Evolutionary conservation across 371 early-diverging fungal species (phyloP).

Genomic region (Smittium mucronatum): DNA sequence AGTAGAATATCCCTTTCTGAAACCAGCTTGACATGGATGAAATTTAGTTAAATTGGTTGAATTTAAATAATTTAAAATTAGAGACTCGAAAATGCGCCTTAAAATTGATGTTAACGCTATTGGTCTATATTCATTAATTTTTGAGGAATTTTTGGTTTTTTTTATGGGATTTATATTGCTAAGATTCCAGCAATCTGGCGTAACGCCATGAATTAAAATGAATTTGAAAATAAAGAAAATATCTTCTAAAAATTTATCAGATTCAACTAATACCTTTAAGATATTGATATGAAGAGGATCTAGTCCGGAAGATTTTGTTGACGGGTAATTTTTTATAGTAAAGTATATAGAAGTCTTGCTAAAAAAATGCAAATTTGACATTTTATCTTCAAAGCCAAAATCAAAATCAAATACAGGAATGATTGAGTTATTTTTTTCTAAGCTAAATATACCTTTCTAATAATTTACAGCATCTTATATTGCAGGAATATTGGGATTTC

Average conservation of each 20-base stretch:
- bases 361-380: background rate
- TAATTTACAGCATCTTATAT: background rate
- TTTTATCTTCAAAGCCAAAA: background rate
- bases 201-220: background rate
- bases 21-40: conserved; percentile 6
- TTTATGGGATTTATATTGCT: background rate
- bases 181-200: background rate
- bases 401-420: background rate
- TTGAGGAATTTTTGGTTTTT: background rate
- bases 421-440: background rate
- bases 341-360: background rate
- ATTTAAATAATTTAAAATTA: background rate
- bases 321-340: background rate
- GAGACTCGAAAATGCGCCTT: conserved; percentile 7
- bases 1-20: background rate
- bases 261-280: background rate
- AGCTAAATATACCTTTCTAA: background rate
- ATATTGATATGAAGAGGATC: background rate
- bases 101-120: background rate
- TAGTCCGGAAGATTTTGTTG: background rate
- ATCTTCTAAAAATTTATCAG: background rate
- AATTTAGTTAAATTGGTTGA: background rate
- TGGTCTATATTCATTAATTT: background rate
- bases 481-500: background rate
- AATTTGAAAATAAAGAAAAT: background rate